These are phyloP conservation scores for Puccinia horiana DNA, from an alignment of 1,284 basidiomycete species.

Conservation along the genomic window DNA sequence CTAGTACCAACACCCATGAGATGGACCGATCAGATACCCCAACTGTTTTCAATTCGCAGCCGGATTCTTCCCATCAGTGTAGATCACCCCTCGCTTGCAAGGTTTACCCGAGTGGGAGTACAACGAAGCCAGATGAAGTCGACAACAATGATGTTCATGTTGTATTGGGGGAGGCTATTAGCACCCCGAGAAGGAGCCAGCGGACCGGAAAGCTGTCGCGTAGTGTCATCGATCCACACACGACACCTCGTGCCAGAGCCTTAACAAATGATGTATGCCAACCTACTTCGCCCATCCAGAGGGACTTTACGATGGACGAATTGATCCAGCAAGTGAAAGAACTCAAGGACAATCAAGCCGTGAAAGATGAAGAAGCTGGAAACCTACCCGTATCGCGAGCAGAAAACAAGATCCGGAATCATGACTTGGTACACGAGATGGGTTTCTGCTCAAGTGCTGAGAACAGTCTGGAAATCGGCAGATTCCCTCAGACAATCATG, in stretches of 20 bases:
- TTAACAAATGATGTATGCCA: not conserved
- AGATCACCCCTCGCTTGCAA: constrained; percentile 20
- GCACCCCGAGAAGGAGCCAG: constrained; percentile 23
- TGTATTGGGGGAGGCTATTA: constrained; percentile 30
- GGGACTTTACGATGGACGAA: constrained; percentile 34
- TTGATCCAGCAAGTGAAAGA: constrained; percentile 30
- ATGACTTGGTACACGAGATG: constrained; percentile 34
- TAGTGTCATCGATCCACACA: constrained; percentile 25
- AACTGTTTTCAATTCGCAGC: not conserved
- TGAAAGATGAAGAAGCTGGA: not conserved
- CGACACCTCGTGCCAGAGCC: constrained; percentile 25
- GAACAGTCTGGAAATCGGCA: constrained; percentile 19
- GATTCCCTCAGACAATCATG: not conserved
- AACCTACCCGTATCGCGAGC: not conserved
- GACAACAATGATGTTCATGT: constrained; percentile 14
- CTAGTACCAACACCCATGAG: constrained; percentile 23
- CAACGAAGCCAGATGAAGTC: not conserved
- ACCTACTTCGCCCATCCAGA: constrained; percentile 14
- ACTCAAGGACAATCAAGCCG: constrained; percentile 3
- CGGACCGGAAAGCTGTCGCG: not conserved
- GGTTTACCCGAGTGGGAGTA: constrained; percentile 26
- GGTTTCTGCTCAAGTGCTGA: constrained; percentile 25
- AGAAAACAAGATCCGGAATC: not conserved
- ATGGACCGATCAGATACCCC: not conserved
- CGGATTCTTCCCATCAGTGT: not conserved